A percentile compares a stretch with the other conserved stretches of the same genome.
These are phyloP conservation scores for Setaria italica DNA, from an alignment of 202 grass and related monocot genomes.

Conservation along the genomic window DNA sequence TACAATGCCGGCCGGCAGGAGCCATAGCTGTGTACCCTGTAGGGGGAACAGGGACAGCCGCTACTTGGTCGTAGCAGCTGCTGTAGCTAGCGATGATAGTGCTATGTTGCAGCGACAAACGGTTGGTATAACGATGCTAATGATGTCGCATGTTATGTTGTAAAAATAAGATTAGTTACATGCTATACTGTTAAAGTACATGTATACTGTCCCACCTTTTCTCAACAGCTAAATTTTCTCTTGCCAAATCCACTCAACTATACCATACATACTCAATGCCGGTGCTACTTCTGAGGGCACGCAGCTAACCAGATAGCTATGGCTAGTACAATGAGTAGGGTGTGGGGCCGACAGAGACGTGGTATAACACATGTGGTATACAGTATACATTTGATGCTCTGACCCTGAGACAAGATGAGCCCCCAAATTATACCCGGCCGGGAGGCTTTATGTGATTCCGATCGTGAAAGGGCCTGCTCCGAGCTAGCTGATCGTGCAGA, in stretches of 20 bases:
- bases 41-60: no score
- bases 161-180: no score
- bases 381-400: constrained; percentile 52
- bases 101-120: no score
- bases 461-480: constrained; percentile 32
- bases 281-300: background rate
- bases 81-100: no score
- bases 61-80: no score
- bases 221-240: background rate
- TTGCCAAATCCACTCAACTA: background rate
- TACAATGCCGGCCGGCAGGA: no score
- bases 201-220: background rate
- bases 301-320: background rate
- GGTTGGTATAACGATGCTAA: no score
- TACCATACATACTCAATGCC: background rate
- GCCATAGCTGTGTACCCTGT: no score
- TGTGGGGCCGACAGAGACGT: constrained; percentile 12
- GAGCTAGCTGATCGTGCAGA: constrained; percentile 4
- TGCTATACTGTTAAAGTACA: no score
- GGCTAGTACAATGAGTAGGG: constrained; percentile 14
- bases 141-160: no score
- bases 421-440: constrained; percentile 38
- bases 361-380: constrained; percentile 47
- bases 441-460: constrained; percentile 59
- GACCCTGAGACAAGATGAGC: constrained; percentile 41